Evolutionary conservation across 345 rosid genomes (phyloP), one percentile per base, ranked within the genome.

Genomic region (Salix caprea): DNA sequence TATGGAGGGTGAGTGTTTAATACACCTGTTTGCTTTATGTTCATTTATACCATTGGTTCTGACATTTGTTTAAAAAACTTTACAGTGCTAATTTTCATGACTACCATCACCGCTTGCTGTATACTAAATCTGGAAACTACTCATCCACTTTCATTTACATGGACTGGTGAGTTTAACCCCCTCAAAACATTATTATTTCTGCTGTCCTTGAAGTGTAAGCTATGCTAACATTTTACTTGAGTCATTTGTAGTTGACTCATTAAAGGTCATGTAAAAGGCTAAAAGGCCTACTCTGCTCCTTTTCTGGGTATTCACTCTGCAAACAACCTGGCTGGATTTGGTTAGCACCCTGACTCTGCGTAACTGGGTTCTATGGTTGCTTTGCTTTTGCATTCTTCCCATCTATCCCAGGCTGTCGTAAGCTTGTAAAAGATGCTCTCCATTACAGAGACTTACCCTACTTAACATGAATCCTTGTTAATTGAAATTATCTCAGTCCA

Each of bases 21-120:
- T 12, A 56, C 11, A 36, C 12, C 58, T 40, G 11, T 28, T 28
- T 30, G 42, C 36, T 79, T 32, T n/a, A 40, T 34, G 26, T 12
- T 48, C n/a, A 34, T 58, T 81, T 56, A 60, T 68, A 9, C 28
- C 67, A 40, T 54, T 11, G 66, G 69, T 48, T 75, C 79, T 48
- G 23, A 71, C 44, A 44, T 65, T 69, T 67, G 11, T 72, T 69
- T 26, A 44, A 68, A 36, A 72, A n/a, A 19, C 74, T 56, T 78
- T 79, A n/a, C 90, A 96, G 99, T 44, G 86, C 99, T 79, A 97
- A 96, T 87, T 96, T 95, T 81, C 99, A 95, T 82, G 99, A 95
- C 79, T 93, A 96, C 78, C 99, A 96, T 82, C 99, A 96, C 65
- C 98, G 99, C 3, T 83, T 96, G 80, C 93, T 93, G 5, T 93